A percentile compares a stretch with the other conserved stretches of the same genome.
Conservation (phyloP, 257 asterid species). For the Nicotiana undulata region DNA sequence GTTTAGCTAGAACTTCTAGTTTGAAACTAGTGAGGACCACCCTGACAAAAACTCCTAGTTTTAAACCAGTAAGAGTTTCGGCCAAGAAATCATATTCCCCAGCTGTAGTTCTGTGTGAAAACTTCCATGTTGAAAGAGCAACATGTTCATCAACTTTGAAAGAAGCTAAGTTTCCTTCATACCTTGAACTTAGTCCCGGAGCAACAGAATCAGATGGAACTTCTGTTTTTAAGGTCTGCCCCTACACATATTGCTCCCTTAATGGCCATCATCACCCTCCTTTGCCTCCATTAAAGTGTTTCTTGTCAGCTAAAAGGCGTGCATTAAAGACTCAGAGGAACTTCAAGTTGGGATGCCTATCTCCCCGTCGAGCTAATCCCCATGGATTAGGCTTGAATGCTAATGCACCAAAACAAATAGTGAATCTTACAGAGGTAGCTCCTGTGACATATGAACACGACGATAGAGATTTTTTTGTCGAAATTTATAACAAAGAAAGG, state of each 20-base stretch:
- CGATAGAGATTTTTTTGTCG: conserved; percentile 34
- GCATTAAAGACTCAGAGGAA: conserved; percentile 48
- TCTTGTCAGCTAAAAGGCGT: conserved; percentile 60
- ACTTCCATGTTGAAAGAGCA: conserved; percentile 33
- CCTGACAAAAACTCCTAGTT: conserved; percentile 50
- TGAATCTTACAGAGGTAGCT: background rate
- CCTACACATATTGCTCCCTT: conserved; percentile 78
- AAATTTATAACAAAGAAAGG: conserved; percentile 34
- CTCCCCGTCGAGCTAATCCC: conserved; percentile 35
- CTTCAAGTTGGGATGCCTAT: conserved; percentile 38
- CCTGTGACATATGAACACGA: conserved; percentile 24
- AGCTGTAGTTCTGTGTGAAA: conserved; percentile 26
- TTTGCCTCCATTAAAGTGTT: conserved; percentile 59
- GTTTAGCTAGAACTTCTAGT: conserved; percentile 26
- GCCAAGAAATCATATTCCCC: conserved; percentile 31
- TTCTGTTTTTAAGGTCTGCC: conserved; percentile 64
- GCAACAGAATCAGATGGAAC: conserved; percentile 60
- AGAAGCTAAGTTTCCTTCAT: conserved; percentile 58
- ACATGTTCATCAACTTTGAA: conserved; percentile 87
- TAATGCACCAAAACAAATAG: background rate
- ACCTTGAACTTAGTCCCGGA: conserved; percentile 48
- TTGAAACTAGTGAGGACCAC: conserved; percentile 32
- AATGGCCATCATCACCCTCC: conserved; percentile 76
- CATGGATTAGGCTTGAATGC: background rate
- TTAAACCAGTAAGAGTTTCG: conserved; percentile 42